These are phyloP conservation scores for Komagataella phaffii DNA, from an alignment of 805 yeast species.

Conservation along the genomic window DNA sequence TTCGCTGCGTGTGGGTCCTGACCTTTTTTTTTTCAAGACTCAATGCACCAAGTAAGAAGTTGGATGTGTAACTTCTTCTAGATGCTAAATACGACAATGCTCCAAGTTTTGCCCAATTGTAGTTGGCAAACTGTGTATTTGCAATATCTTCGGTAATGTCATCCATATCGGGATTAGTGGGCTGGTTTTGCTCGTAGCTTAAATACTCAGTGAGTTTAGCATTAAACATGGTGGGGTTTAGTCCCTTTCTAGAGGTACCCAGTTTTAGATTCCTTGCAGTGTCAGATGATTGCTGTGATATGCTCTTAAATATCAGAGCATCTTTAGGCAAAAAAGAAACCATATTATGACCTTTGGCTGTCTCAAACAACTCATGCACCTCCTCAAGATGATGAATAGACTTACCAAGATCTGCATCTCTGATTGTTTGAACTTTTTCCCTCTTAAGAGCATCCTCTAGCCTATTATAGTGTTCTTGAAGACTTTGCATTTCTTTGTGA, in stretches of 20 bases:
- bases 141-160: conserved; percentile 5
- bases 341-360: background rate
- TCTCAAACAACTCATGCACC: background rate
- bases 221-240: background rate
- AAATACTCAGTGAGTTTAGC: background rate
- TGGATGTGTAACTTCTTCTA: conserved; percentile 32
- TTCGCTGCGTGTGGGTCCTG: conserved; percentile 21
- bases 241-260: background rate
- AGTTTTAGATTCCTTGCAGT: background rate
- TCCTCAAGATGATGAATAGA: background rate
- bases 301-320: background rate
- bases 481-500: background rate
- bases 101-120: conserved; percentile 52
- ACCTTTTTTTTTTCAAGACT: conserved; percentile 44
- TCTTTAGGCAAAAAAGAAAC: background rate
- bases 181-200: background rate
- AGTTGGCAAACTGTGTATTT: conserved; percentile 12
- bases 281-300: background rate
- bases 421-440: background rate
- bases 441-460: background rate
- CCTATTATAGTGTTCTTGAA: background rate
- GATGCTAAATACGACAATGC: conserved; percentile 32
- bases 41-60: conserved; percentile 62
- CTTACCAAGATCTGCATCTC: background rate
- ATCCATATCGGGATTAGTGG: conserved; percentile 8